Base-by-base conservation (phyloP, 768 basidiomycete species). In the Tylopilus cervinicoccineus region DNA sequence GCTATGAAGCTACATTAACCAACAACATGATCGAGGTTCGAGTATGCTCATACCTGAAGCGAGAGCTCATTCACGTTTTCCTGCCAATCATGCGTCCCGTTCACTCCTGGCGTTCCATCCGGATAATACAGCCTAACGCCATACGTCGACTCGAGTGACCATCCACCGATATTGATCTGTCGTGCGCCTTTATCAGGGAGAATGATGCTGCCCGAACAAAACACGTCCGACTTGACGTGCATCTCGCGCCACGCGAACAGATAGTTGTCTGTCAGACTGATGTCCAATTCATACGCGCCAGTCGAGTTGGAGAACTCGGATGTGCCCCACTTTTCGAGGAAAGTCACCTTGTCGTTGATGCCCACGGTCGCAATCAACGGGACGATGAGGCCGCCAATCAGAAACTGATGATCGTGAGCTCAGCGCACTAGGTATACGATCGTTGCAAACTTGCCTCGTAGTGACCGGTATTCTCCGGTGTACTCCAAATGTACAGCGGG, bases 61-160 rank as follows among this genome's bases (percentile, higher is more conserved):
- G 66, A 53, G 3, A 90, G 71, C 33, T 75, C 73, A 0, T 76
- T 52, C 34, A 70, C 71, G 53, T 89, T 79, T 63, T 90, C 88
- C 63, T 90, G 77, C 88, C 88, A 91, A 55, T 90, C 84, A 45
- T 80, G 82, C 5, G 85, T 88, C 6, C 80, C 79, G 52, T 86
- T 87, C 24, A 81, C 77, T 1, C 88, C 88, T 5, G 76, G 66
- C 2, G 60, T 68, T 22, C 88, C 88, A 55, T 83, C 76, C 1
- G 88, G 88, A 0, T 79, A 79, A 52, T 86, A 90, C 14, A 91
- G 64, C 24, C 88, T 76, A 26, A 91, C 71, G 33, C 88, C 88
- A 43, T 71, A 84, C 10, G 86, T 88, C 19, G 86, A 88, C 2
- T 77, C 69, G 43, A 78, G 67, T 16, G 85, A 86, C 88, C 88